These are phyloP conservation scores for Amauroascus verrucosus DNA, from an alignment of 2,329 filamentous ascomycete genomes.

Conservation along the genomic window DNA sequence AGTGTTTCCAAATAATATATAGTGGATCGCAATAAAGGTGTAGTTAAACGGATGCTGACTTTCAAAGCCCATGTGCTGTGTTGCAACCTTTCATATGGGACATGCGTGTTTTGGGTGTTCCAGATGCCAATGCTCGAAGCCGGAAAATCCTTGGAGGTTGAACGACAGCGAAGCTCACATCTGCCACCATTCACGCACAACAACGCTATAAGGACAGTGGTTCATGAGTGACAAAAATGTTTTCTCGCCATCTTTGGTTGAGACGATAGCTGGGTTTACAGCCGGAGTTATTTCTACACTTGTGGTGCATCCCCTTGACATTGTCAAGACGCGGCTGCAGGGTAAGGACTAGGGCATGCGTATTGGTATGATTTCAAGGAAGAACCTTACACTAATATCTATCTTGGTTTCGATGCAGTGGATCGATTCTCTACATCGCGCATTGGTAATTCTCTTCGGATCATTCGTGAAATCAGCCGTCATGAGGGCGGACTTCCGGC, in stretches of 20 bases:
- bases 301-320: constrained; percentile 80
- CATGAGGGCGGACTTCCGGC: constrained; percentile 53
- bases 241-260: constrained; percentile 67
- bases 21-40: no score
- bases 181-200: not conserved
- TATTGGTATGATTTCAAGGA: not conserved
- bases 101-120: no score
- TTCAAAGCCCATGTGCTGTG: no score
- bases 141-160: not conserved
- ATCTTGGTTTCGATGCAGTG: constrained; percentile 36
- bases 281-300: constrained; percentile 81
- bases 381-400: not conserved
- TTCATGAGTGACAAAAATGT: constrained; percentile 43
- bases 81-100: no score
- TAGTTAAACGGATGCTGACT: no score
- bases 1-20: no score
- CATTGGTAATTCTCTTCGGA: constrained; percentile 44
- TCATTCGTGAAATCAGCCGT: constrained; percentile 43
- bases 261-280: constrained; percentile 79
- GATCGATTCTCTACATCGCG: constrained; percentile 41
- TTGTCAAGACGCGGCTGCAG: constrained; percentile 94
- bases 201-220: constrained; percentile 11
- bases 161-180: not conserved
- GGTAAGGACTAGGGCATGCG: constrained; percentile 45
- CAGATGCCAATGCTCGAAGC: no score